phyloP scores from a whole-genome alignment of 2,329 filamentous ascomycete genomes.

The Endoconidiophora polonica region DNA sequence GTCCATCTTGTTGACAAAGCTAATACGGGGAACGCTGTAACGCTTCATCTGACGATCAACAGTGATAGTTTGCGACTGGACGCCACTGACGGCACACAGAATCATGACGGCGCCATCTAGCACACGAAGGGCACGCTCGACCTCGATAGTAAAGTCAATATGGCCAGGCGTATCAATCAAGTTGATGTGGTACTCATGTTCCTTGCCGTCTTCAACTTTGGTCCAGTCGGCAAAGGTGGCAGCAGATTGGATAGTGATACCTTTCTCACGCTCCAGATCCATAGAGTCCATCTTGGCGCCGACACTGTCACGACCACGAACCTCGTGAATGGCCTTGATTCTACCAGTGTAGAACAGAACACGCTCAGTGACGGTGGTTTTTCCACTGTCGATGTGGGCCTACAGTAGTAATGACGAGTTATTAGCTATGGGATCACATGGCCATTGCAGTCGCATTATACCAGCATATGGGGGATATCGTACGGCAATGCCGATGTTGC shows the following conservation, averaged over 20 bases:
- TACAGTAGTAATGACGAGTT: constrained; percentile 20
- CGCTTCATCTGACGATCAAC: constrained; percentile 97
- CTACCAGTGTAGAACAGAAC: constrained; percentile 96
- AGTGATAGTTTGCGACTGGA: constrained; percentile 95
- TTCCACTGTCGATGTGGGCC: constrained; percentile 97
- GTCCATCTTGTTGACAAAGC: constrained; percentile 99
- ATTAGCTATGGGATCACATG: constrained; percentile 1
- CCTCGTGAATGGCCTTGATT: constrained; percentile 94
- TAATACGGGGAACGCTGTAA: constrained; percentile 89
- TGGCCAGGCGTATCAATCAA: constrained; percentile 97
- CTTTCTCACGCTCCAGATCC: constrained; percentile 84
- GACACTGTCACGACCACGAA: constrained; percentile 82
- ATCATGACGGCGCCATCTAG: constrained; percentile 98
- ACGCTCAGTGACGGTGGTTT: constrained; percentile 91
- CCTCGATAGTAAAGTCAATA: constrained; percentile 98
- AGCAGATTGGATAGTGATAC: constrained; percentile 95
- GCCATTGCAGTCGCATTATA: neutral
- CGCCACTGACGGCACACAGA: constrained; percentile 88
- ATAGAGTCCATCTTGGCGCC: constrained; percentile 99
- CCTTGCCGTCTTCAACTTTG: constrained; percentile 67
- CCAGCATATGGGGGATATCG: constrained; percentile 18
- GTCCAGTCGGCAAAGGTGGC: constrained; percentile 96
- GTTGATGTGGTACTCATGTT: constrained; percentile 92
- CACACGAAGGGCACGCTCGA: constrained; percentile 85
- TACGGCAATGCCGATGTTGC: constrained; percentile 97